Percentiles rank a stretch among this genome's conserved stretches.
Evolutionary conservation across 140 eudicot species (phyloP).

Genomic region (Ambrosia hybrid): DNA sequence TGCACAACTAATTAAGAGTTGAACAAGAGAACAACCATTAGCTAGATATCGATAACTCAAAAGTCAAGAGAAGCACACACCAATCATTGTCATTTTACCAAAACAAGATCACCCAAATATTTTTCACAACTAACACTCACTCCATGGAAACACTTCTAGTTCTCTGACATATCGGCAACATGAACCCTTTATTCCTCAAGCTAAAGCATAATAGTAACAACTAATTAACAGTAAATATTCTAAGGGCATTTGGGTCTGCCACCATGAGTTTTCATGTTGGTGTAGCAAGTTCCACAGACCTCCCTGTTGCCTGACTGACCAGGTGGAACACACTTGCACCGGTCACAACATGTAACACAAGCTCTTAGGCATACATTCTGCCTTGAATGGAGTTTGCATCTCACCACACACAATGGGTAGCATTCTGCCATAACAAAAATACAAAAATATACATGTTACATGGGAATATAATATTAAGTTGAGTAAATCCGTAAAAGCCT

Average conservation of each 20-base stretch:
- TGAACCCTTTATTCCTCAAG: slow-evolving; percentile 8
- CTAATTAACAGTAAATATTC: neutral
- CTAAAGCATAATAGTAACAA: neutral
- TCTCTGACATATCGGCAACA: neutral
- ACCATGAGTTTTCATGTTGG: slow-evolving; percentile 75
- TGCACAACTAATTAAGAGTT: neutral
- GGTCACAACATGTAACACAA: slow-evolving; percentile 73
- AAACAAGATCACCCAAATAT: neutral
- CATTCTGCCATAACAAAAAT: slow-evolving; percentile 50
- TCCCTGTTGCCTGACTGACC: slow-evolving; percentile 78
- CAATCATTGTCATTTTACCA: neutral
- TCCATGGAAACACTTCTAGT: slow-evolving; percentile 14
- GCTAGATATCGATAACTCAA: neutral
- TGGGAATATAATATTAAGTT: neutral
- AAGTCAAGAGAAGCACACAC: neutral
- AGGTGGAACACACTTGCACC: slow-evolving; percentile 98
- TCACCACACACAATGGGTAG: slow-evolving; percentile 53
- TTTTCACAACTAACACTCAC: slow-evolving; percentile 11
- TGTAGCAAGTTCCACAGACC: slow-evolving; percentile 69
- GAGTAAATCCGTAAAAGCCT: too few species aligned
- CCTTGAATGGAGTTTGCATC: slow-evolving; percentile 75
- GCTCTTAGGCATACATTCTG: slow-evolving; percentile 72
- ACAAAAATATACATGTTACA: neutral
- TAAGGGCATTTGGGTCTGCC: slow-evolving; percentile 82
- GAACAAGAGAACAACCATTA: too few species aligned